Evolutionary conservation across 345 rosid genomes (phyloP).

Genomic region (Salix brachista): DNA sequence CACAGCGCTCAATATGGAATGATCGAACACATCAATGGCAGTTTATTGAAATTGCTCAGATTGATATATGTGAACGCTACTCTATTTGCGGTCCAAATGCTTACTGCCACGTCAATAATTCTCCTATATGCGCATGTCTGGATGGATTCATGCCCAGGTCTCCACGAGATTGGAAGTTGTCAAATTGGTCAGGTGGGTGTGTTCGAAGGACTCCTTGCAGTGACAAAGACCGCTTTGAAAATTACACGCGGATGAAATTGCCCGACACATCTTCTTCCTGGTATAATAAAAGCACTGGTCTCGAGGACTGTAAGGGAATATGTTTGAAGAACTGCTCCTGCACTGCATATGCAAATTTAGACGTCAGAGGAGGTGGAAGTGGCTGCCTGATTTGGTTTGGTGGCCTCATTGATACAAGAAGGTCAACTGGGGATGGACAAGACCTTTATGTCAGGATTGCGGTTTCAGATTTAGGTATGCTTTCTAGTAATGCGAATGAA

Average conservation of each 20-base stretch:
- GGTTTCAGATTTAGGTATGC: not conserved
- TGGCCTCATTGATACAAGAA: slow-evolving; percentile 3
- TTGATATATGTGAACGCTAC: not conserved
- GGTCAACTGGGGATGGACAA: not conserved
- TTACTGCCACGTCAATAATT: not conserved
- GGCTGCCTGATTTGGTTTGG: slow-evolving; percentile 13
- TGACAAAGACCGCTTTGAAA: not conserved
- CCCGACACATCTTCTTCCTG: not conserved
- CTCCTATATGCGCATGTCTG: not conserved
- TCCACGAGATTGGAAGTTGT: not conserved
- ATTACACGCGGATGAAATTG: not conserved
- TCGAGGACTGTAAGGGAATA: not conserved
- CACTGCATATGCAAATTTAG: not conserved
- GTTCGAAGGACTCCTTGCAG: not conserved
- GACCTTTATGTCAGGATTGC: not conserved
- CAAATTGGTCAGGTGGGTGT: not conserved
- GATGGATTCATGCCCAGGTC: not conserved
- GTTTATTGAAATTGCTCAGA: not conserved
- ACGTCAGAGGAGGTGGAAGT: not conserved
- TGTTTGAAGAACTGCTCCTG: slow-evolving; percentile 3
- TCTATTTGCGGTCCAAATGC: not conserved
- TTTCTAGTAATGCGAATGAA: not conserved
- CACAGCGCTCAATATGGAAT: not conserved
- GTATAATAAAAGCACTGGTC: not conserved
- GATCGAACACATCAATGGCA: not conserved